Evolutionary conservation across 805 yeast genomes (phyloP).

Genomic region (Hyphopichia homilentoma): DNA sequence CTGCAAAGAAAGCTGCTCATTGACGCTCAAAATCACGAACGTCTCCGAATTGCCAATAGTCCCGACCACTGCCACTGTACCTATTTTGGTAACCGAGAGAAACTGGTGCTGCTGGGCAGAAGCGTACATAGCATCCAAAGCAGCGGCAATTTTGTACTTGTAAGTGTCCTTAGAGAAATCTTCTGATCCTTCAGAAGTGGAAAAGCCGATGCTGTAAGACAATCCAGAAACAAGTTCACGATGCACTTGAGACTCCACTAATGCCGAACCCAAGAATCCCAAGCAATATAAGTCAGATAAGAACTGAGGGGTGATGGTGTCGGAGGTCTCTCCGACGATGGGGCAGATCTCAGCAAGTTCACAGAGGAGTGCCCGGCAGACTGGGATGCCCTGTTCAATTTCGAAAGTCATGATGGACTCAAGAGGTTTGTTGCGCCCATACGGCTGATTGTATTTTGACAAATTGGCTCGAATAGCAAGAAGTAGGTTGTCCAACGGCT

Average conservation of each 20-base stretch:
- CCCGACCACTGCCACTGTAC: constrained; percentile 47
- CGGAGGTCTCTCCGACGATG: constrained; percentile 42
- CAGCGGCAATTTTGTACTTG: constrained; percentile 29
- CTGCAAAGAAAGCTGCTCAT: constrained; percentile 7
- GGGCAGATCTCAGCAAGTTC: constrained; percentile 43
- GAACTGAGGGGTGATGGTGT: constrained; percentile 50
- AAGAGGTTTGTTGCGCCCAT: constrained; percentile 7
- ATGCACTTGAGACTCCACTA: constrained; percentile 47
- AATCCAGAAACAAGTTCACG: constrained; percentile 49
- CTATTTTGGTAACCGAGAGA: constrained; percentile 44
- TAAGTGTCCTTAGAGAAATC: constrained; percentile 20
- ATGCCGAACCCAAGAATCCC: constrained; percentile 40
- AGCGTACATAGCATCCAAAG: constrained; percentile 45
- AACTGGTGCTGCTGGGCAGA: constrained; percentile 44
- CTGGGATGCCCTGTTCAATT: constrained; percentile 37
- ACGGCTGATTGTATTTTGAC: constrained; percentile 18
- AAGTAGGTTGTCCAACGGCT: constrained; percentile 13
- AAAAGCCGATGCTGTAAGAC: constrained; percentile 48
- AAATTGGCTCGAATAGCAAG: constrained; percentile 37
- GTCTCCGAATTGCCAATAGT: constrained; percentile 51
- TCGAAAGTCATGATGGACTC: constrained; percentile 23
- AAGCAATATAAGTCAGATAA: constrained; percentile 44
- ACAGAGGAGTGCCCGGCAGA: constrained; percentile 34
- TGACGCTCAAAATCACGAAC: constrained; percentile 36
- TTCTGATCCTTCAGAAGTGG: constrained; percentile 16